Evolutionary conservation across 495 filamentous ascomycete genomes (phyloP).

Genomic region (Choiromyces venosus): DNA sequence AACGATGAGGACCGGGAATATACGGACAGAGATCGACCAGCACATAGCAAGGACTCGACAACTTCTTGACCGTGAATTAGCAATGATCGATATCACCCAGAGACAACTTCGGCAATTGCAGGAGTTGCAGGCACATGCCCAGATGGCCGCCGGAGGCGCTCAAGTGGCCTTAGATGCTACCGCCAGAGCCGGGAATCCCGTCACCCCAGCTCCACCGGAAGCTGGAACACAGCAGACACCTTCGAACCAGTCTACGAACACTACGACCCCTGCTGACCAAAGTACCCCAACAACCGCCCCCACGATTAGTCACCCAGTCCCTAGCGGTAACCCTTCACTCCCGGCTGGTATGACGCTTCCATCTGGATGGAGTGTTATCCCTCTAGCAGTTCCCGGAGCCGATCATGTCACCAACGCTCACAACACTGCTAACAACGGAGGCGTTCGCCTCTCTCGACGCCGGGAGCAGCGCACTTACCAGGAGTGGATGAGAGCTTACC

Average conservation of each 20-base stretch:
- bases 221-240: background rate
- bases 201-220: constrained; percentile 6
- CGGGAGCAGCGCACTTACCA: constrained; percentile 34
- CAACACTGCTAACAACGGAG: constrained; percentile 10
- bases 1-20: constrained; percentile 15
- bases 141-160: constrained; percentile 16
- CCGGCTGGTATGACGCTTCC: constrained; percentile 37
- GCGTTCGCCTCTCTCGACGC: constrained; percentile 22
- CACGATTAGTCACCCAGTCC: background rate
- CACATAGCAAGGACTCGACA: constrained; percentile 31
- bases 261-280: background rate
- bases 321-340: background rate
- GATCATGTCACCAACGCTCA: background rate
- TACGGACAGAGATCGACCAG: constrained; percentile 28
- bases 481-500: constrained; percentile 36
- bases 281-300: constrained; percentile 12
- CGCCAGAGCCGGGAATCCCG: constrained; percentile 15
- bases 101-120: constrained; percentile 30
- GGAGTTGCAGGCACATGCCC: constrained; percentile 28
- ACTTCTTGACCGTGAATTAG: constrained; percentile 30
- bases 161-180: constrained; percentile 11
- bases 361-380: constrained; percentile 38
- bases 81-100: constrained; percentile 32
- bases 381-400: constrained; percentile 32
- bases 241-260: background rate